Base-by-base conservation (phyloP, 208 protist genomes). In the Leishmania tarentolae region DNA sequence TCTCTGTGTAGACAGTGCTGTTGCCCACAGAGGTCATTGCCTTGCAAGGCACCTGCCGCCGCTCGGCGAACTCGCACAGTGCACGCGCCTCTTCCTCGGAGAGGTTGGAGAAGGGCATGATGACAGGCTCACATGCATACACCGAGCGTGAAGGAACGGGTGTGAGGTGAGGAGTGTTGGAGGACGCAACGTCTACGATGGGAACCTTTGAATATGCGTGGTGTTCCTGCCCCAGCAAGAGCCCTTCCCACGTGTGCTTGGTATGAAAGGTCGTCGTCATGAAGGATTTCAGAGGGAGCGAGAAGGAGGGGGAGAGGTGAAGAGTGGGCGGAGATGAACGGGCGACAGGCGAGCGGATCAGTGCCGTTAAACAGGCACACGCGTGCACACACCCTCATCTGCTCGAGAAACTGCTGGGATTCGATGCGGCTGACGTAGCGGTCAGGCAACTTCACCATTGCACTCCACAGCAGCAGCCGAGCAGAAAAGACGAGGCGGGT, bases 51-150 rank as follows among this genome's bases (percentile, higher is more conserved):
- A 37, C 3, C 31, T 28, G 66, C 47, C 72, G 35, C 68, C 37
- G n/a, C 44, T 68, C 50, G 50, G 66, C 17, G 59, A 83, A 75
- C 13, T 86, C 69, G 66, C 78, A 37, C 3, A 90, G 56, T 6
- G 37, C 63, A 7, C 46, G 65, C 13, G 80, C 50, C 35, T 87
- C 86, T 17, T 85, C 81, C 4, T 24, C 15, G 0, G 83, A 46
- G 19, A 90, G 40, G 65, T 90, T 92, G 80, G 79, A 87, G 40
- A 90, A 91, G 47, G 88, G 76, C 88, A 89, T 71, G 37, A 24
- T 70, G 65, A 4, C 15, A 28, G 37, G 65, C 65, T 28, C 15
- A 46, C 37, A 40, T 9, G n/a, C 47, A 19, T 56, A 61, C 24
- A 71, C 15, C 66, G 8, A 17, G 7, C 72, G 28, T 35, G 31